These are phyloP conservation scores for Hymenoscyphus albidus DNA, from an alignment of 2,329 filamentous ascomycete species.

Conservation along the genomic window DNA sequence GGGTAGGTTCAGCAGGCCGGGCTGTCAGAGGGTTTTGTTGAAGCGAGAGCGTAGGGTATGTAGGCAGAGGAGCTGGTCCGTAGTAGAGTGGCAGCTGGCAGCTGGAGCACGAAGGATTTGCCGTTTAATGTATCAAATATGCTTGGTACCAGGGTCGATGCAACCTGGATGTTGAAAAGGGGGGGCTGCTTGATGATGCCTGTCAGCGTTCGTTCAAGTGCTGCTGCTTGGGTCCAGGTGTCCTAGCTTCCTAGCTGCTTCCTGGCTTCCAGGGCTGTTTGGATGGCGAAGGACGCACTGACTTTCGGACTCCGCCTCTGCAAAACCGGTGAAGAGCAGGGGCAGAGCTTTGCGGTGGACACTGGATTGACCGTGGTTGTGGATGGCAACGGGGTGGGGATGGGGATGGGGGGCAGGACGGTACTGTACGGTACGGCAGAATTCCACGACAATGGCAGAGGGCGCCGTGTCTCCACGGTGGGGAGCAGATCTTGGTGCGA, in stretches of 20 bases:
- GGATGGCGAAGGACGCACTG: background rate
- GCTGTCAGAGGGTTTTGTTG: conserved; percentile 3
- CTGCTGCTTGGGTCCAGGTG: background rate
- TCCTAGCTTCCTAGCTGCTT: background rate
- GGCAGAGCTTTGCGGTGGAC: background rate
- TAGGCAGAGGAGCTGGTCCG: no score
- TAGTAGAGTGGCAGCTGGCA: no score
- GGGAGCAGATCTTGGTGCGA: background rate
- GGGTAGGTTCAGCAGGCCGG: background rate
- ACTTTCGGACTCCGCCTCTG: background rate
- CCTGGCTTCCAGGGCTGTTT: background rate
- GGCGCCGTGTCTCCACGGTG: background rate
- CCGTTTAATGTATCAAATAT: conserved; percentile 3
- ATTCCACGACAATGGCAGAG: background rate
- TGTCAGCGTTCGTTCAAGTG: background rate
- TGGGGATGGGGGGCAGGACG: no score
- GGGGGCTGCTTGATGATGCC: background rate
- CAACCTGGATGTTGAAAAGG: background rate
- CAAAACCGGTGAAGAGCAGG: background rate
- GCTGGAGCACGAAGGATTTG: conserved; percentile 3
- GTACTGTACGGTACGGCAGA: background rate
- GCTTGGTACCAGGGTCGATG: conserved; percentile 2
- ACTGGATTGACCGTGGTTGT: no score
- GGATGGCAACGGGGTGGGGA: no score
- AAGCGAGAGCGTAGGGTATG: background rate